Evolutionary conservation across 331 rosid genomes (phyloP).

Genomic region (Rosa hybrid): DNA sequence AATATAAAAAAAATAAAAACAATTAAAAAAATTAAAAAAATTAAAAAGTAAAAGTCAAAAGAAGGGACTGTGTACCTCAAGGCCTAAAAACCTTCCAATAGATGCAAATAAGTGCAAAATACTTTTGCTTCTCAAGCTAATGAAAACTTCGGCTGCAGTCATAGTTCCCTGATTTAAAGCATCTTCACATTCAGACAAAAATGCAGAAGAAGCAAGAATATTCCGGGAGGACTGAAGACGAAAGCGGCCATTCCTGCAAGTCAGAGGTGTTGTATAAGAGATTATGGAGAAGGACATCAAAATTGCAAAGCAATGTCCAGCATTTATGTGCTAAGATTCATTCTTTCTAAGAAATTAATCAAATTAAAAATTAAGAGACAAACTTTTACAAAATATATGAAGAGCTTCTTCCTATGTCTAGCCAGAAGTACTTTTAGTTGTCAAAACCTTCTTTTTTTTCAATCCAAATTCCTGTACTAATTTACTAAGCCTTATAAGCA

Average conservation of each 20-base stretch:
- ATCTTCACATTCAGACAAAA: slow-evolving; percentile 80
- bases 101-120: slow-evolving; percentile 91
- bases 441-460: background rate
- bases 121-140: slow-evolving; percentile 88
- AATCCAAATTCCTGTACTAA: background rate
- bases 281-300: slow-evolving; percentile 8
- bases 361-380: background rate
- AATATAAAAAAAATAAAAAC: background rate
- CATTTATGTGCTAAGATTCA: background rate
- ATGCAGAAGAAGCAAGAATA: slow-evolving; percentile 53
- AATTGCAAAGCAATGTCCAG: background rate
- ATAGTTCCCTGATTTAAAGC: slow-evolving; percentile 90
- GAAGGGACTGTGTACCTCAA: slow-evolving; percentile 59
- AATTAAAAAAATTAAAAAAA: background rate
- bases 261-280: slow-evolving; percentile 25
- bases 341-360: background rate
- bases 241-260: slow-evolving; percentile 88
- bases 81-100: slow-evolving; percentile 85
- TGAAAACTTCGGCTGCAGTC: slow-evolving; percentile 83
- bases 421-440: background rate
- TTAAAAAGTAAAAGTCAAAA: slow-evolving; percentile 3
- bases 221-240: slow-evolving; percentile 82
- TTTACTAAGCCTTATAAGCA: background rate
- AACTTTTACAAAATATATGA: background rate
- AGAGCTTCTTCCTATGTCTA: background rate